These are phyloP conservation scores for Cystobasidium ongulense DNA, from an alignment of 768 basidiomycete species.

Conservation along the genomic window DNA sequence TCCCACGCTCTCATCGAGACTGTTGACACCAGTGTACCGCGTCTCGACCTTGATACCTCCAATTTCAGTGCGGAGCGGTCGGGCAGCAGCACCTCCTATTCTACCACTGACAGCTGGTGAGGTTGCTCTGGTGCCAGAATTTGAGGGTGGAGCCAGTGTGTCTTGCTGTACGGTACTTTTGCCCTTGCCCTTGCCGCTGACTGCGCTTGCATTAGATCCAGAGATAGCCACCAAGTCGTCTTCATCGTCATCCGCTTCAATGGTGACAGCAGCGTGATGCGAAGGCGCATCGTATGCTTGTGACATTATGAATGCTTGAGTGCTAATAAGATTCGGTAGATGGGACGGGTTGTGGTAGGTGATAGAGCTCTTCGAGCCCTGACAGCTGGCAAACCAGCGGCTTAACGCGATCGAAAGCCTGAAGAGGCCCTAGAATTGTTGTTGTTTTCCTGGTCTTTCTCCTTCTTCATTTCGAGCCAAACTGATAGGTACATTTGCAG, in stretches of 20 bases:
- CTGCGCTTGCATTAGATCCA: not conserved
- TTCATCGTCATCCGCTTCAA: conserved; percentile 11
- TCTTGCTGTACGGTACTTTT: not conserved
- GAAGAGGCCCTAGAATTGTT: not conserved
- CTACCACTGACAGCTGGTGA: not conserved
- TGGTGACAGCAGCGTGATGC: not conserved
- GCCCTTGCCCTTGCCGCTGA: conserved; percentile 14
- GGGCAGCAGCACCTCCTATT: not conserved
- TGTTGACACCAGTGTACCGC: conserved; percentile 19
- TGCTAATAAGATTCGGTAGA: not conserved
- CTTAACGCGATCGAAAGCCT: not conserved
- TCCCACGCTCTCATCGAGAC: conserved; percentile 14
- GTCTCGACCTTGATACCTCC: conserved; percentile 25
- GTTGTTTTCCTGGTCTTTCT: not conserved
- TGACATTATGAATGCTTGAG: not conserved
- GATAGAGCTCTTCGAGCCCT: too few relatives aligned
- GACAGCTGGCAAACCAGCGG: not conserved
- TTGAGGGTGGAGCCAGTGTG: conserved; percentile 31
- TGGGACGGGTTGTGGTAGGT: not conserved
- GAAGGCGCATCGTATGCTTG: not conserved
- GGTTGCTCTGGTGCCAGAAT: not conserved
- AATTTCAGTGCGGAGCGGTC: conserved; percentile 6
- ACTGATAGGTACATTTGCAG: too few relatives aligned
- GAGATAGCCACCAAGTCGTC: conserved; percentile 23
- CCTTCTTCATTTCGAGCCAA: too few relatives aligned